A percentile compares a stretch with the other conserved stretches of the same genome.
These are phyloP conservation scores for Sugiyamaella novakii DNA, from an alignment of 1,139 yeast species.

Conservation along the genomic window DNA sequence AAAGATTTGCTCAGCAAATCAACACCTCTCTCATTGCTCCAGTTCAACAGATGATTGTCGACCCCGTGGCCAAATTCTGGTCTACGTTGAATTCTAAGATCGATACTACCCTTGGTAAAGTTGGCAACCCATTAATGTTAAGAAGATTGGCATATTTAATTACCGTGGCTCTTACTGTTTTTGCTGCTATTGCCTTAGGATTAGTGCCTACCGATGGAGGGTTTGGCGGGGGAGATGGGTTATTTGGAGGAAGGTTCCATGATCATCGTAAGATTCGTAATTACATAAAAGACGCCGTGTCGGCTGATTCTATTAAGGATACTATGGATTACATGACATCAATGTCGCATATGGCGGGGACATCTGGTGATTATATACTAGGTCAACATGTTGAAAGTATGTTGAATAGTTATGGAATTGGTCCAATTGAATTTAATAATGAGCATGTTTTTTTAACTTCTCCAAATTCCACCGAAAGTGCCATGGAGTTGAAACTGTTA, in stretches of 20 bases:
- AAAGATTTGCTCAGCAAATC: slow-evolving; percentile 43
- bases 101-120: slow-evolving; percentile 59
- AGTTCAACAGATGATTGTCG: slow-evolving; percentile 55
- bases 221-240: slow-evolving; percentile 49
- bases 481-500: slow-evolving; percentile 32
- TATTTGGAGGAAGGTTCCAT: slow-evolving; percentile 59
- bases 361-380: slow-evolving; percentile 76
- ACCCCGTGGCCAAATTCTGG: slow-evolving; percentile 68
- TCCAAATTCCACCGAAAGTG: slow-evolving; percentile 43
- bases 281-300: slow-evolving; percentile 55
- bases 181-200: slow-evolving; percentile 59
- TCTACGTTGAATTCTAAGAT: slow-evolving; percentile 48
- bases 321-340: slow-evolving; percentile 75
- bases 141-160: slow-evolving; percentile 73
- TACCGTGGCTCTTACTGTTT: slow-evolving; percentile 59
- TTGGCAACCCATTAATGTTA: slow-evolving; percentile 86
- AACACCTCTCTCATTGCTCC: slow-evolving; percentile 54
- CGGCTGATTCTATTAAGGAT: slow-evolving; percentile 61
- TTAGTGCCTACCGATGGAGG: slow-evolving; percentile 42
- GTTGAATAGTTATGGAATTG: slow-evolving; percentile 56
- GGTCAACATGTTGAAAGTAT: slow-evolving; percentile 64
- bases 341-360: slow-evolving; percentile 86
- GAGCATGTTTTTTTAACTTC: slow-evolving; percentile 63
- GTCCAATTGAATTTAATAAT: slow-evolving; percentile 50
- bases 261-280: slow-evolving; percentile 56